phyloP scores from a whole-genome alignment of 2,329 filamentous ascomycete species.

The Penicillium sp. region DNA sequence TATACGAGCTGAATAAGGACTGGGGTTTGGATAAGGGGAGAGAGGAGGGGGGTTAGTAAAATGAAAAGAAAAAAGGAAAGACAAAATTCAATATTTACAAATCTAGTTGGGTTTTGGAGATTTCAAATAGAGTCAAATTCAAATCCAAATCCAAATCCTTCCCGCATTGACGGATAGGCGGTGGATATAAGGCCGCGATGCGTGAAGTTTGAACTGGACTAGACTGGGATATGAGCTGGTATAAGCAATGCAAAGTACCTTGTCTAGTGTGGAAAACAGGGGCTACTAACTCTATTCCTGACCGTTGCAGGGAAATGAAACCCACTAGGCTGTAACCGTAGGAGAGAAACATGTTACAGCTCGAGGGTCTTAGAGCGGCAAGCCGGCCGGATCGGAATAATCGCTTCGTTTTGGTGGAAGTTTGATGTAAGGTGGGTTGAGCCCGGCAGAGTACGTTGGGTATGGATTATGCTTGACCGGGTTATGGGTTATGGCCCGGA shows the following conservation, averaged over 20 bases:
- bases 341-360: not conserved
- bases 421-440: not conserved
- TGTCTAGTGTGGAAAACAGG: not conserved
- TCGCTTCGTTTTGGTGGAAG: not conserved
- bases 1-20: not conserved
- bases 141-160: not conserved
- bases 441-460: not conserved
- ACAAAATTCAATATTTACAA: not conserved
- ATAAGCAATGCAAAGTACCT: not conserved
- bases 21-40: too few relatives aligned
- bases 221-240: not conserved
- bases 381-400: constrained; percentile 11
- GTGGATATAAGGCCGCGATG: not conserved
- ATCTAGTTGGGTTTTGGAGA: not conserved
- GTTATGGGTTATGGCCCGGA: not conserved
- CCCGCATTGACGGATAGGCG: not conserved
- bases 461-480: too few relatives aligned
- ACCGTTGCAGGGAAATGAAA: not conserved
- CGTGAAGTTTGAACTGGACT: not conserved
- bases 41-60: not conserved
- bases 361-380: constrained; percentile 1
- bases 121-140: not conserved
- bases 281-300: not conserved
- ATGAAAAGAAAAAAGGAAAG: not conserved
- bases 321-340: not conserved